phyloP scores from a whole-genome alignment of 169 alveolate genomes.

The Miamiensis avidus region DNA sequence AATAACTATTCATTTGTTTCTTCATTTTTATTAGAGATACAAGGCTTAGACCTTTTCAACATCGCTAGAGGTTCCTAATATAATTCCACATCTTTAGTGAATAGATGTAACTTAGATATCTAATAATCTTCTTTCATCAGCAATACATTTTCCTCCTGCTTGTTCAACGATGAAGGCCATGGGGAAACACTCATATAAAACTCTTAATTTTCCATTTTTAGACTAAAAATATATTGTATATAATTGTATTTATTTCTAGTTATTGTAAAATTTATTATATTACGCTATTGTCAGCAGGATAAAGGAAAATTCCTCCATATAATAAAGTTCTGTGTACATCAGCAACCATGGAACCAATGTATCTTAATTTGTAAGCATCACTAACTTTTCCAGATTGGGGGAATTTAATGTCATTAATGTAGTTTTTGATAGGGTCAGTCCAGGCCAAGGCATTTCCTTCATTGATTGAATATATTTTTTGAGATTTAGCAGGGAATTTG shows the following conservation, averaged over 20 bases:
- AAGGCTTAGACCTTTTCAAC: slow-evolving; percentile 8
- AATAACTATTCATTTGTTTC: too few species aligned
- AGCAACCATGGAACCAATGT: slow-evolving; percentile 75
- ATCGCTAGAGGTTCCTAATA: slow-evolving; percentile 56
- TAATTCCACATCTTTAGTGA: slow-evolving; percentile 69
- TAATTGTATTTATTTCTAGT: neutral
- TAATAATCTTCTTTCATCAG: slow-evolving; percentile 64
- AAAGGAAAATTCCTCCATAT: slow-evolving; percentile 77
- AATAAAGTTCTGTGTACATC: slow-evolving; percentile 74
- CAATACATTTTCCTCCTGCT: slow-evolving; percentile 85
- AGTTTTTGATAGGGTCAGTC: slow-evolving; percentile 53
- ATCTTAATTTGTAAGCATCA: slow-evolving; percentile 50
- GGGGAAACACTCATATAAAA: slow-evolving; percentile 83
- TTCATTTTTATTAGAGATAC: neutral
- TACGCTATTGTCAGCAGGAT: slow-evolving; percentile 60
- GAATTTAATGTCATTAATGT: slow-evolving; percentile 41
- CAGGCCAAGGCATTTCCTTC: slow-evolving; percentile 68
- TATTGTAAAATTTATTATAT: neutral
- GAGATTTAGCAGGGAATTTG: slow-evolving; percentile 43
- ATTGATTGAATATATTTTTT: slow-evolving; percentile 59
- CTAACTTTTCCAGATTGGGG: slow-evolving; percentile 17
- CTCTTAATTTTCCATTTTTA: slow-evolving; percentile 76
- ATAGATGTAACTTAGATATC: slow-evolving; percentile 61
- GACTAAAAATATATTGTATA: slow-evolving; percentile 27
- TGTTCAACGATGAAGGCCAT: slow-evolving; percentile 77